Conservation (phyloP, 176 grass and related monocot species). For the Ampelocalamus luodianensis region DNA sequence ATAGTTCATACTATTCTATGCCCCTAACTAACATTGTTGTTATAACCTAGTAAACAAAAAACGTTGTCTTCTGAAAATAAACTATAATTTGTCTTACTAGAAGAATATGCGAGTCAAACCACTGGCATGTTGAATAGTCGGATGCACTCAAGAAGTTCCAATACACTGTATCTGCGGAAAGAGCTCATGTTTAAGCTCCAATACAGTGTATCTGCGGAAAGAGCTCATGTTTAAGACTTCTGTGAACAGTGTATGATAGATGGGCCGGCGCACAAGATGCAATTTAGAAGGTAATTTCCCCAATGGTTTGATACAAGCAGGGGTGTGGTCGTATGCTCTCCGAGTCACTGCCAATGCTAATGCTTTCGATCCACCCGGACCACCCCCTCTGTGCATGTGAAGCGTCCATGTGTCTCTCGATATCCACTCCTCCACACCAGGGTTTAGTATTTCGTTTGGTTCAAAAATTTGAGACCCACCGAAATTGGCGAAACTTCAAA, state of each 20-base stretch:
- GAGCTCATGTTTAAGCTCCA: too few relatives aligned
- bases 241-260: neutral
- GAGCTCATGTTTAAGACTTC: too few relatives aligned
- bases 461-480: too few relatives aligned
- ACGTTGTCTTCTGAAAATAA: neutral
- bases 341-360: neutral
- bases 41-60: neutral
- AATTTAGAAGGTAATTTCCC: neutral
- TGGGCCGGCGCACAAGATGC: neutral
- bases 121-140: too few relatives aligned
- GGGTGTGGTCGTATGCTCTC: neutral
- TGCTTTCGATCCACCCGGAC: neutral
- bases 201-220: neutral
- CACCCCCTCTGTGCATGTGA: neutral
- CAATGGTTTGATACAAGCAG: neutral
- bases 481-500: too few relatives aligned
- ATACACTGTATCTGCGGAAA: neutral
- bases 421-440: neutral
- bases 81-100: neutral
- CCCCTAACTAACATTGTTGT: neutral
- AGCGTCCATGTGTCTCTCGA: conserved; percentile 26
- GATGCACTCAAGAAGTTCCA: neutral
- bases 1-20: neutral
- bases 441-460: too few relatives aligned
- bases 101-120: neutral